phyloP scores from a whole-genome alignment of 768 basidiomycete genomes.

The Cyclocybe aegerita region DNA sequence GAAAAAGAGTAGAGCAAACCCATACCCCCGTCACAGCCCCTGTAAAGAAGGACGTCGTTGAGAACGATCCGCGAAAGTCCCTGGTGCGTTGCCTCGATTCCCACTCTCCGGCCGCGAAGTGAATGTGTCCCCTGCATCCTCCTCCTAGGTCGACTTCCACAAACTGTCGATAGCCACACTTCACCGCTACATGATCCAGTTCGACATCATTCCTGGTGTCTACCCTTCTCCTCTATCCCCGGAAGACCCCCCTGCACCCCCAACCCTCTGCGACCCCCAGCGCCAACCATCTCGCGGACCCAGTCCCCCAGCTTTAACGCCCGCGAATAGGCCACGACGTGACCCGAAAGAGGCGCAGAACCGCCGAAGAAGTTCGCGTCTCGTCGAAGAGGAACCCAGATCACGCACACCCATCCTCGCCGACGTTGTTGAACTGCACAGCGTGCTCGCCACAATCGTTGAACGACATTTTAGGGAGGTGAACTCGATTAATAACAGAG shows the following conservation, averaged over 20 bases:
- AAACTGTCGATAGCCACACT: slow-evolving; percentile 65
- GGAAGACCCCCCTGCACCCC: slow-evolving; percentile 71
- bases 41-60: slow-evolving; percentile 33
- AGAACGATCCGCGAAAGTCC: slow-evolving; percentile 39
- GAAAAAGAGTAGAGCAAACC: slow-evolving; percentile 62
- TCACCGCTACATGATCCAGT: slow-evolving; percentile 72
- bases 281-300: slow-evolving; percentile 47
- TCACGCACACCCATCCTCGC: slow-evolving; percentile 64
- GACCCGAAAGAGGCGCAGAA: slow-evolving; percentile 56
- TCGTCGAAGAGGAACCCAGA: slow-evolving; percentile 63
- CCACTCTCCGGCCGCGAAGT: slow-evolving; percentile 2
- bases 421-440: slow-evolving; percentile 68
- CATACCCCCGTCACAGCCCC: slow-evolving; percentile 21
- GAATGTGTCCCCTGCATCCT: not conserved
- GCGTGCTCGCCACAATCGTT: slow-evolving; percentile 64
- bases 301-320: slow-evolving; percentile 52
- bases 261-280: slow-evolving; percentile 50
- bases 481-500: slow-evolving; percentile 47
- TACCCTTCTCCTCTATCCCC: slow-evolving; percentile 67
- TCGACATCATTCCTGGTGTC: slow-evolving; percentile 68
- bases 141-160: slow-evolving; percentile 67
- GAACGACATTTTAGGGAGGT: slow-evolving; percentile 73
- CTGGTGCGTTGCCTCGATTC: slow-evolving; percentile 32
- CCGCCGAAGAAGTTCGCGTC: slow-evolving; percentile 69
- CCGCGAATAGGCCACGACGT: slow-evolving; percentile 72